A percentile compares a stretch with the other conserved stretches of the same genome.
Conservation (phyloP, 805 yeast genomes). For the Ogataea populi-albae region DNA sequence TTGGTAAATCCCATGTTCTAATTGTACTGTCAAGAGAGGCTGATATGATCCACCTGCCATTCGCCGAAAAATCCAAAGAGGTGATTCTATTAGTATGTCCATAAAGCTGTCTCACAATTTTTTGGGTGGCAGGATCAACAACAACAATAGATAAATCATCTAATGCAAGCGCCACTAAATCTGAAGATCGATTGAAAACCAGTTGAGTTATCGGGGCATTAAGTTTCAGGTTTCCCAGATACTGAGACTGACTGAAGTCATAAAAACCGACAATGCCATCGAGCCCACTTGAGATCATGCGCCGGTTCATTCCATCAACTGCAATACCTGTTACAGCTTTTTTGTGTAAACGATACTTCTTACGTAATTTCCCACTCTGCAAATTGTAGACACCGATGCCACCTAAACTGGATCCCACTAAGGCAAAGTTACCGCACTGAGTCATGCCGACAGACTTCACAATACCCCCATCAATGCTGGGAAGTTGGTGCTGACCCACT, state of each 20-base stretch:
- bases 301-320: slow-evolving; percentile 85
- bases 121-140: slow-evolving; percentile 76
- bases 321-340: slow-evolving; percentile 85
- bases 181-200: slow-evolving; percentile 79
- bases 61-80: slow-evolving; percentile 84
- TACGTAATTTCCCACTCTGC: slow-evolving; percentile 85
- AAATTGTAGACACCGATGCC: slow-evolving; percentile 81
- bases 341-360: slow-evolving; percentile 65
- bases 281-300: slow-evolving; percentile 81
- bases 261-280: slow-evolving; percentile 89
- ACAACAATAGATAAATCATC: slow-evolving; percentile 85
- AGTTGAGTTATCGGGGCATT: slow-evolving; percentile 76
- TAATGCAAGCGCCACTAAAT: slow-evolving; percentile 76
- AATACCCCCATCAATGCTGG: slow-evolving; percentile 73
- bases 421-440: slow-evolving; percentile 91
- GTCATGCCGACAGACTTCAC: slow-evolving; percentile 78
- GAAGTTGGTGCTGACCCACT: slow-evolving; percentile 69
- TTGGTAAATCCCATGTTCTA: slow-evolving; percentile 96
- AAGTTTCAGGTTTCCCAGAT: slow-evolving; percentile 62
- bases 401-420: slow-evolving; percentile 87
- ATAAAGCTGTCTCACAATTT: slow-evolving; percentile 78
- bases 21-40: slow-evolving; percentile 81
- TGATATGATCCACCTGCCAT: slow-evolving; percentile 92
- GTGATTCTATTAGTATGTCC: slow-evolving; percentile 92
- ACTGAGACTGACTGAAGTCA: slow-evolving; percentile 71